Evolutionary conservation across 106 monocot genomes (phyloP).

Genomic region (Phalaenopsis aphrodite): DNA sequence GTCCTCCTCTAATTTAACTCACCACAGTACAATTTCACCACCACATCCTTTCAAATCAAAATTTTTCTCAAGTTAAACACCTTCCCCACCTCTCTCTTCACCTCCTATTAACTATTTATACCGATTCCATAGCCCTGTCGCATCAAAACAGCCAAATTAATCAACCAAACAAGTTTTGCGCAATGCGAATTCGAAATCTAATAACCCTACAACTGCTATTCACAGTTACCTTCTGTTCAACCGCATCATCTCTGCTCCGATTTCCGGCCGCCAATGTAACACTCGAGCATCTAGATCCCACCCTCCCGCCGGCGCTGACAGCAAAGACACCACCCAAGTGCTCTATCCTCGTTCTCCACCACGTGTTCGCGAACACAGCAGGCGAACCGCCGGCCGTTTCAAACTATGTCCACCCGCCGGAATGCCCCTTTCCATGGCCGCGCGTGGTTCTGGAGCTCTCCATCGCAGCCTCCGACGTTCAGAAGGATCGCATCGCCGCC

Average conservation of each 20-base stretch:
- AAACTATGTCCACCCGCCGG: slow-evolving; percentile 32
- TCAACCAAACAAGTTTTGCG: not conserved
- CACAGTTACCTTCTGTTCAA: not conserved
- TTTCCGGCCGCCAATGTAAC: not conserved
- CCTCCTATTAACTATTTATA: not conserved
- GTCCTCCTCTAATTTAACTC: not conserved
- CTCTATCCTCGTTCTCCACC: slow-evolving; percentile 36
- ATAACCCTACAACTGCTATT: not conserved
- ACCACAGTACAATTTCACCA: slow-evolving; percentile 2
- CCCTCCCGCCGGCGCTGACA: slow-evolving; percentile 25
- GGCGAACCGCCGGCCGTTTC: slow-evolving; percentile 17
- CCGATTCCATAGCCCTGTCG: not conserved
- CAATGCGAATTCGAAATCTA: not conserved
- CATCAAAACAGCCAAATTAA: not conserved
- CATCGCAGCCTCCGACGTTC: slow-evolving; percentile 21
- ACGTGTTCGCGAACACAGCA: slow-evolving; percentile 35
- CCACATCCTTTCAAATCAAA: not conserved
- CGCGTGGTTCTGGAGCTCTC: slow-evolving; percentile 46
- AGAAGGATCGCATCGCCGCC: slow-evolving; percentile 35
- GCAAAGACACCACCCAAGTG: slow-evolving; percentile 17
- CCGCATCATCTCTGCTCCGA: not conserved
- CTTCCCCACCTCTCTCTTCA: not conserved
- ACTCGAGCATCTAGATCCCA: slow-evolving; percentile 18
- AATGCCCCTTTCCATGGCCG: slow-evolving; percentile 23
- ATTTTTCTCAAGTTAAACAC: slow-evolving; percentile 5